Percentiles rank a stretch among this genome's conserved stretches.
Evolutionary conservation across 192 early-diverging fungal genomes (phyloP).

Genomic region (Thoreauomyces humboldtii): DNA sequence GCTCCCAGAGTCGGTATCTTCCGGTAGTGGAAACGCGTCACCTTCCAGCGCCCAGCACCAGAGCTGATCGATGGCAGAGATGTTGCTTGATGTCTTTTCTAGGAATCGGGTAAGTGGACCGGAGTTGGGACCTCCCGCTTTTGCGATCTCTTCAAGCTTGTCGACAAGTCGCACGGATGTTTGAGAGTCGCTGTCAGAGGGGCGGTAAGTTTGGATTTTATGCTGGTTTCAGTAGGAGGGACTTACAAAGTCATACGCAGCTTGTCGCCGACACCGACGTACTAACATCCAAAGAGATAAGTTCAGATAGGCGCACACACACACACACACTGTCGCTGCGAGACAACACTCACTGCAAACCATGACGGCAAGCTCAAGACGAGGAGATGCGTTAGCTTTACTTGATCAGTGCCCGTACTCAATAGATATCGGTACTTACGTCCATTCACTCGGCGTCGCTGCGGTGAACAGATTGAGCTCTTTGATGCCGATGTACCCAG

Average conservation of each 20-base stretch:
- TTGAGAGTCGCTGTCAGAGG: neutral
- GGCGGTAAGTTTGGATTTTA: no score
- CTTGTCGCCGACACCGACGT: neutral
- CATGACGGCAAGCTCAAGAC: slow-evolving; percentile 1
- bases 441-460: neutral
- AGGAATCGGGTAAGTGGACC: neutral
- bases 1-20: no score
- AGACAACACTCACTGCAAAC: no score
- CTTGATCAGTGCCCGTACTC: no score
- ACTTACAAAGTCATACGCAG: neutral
- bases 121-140: neutral
- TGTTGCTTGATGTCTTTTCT: neutral
- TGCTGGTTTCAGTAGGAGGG: no score
- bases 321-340: no score
- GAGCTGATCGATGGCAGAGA: neutral
- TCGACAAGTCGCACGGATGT: neutral
- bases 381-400: no score
- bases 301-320: no score
- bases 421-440: neutral
- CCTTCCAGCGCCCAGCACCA: slow-evolving; percentile 1
- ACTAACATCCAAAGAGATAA: no score
- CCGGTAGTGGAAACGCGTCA: neutral
- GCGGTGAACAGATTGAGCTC: neutral
- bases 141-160: neutral
- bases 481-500: slow-evolving; percentile 4